A percentile compares a stretch with the other conserved stretches of the same genome.
Conservation (phyloP, 1,284 basidiomycete genomes). For the Cutaneotrichosporon dermatis region DNA sequence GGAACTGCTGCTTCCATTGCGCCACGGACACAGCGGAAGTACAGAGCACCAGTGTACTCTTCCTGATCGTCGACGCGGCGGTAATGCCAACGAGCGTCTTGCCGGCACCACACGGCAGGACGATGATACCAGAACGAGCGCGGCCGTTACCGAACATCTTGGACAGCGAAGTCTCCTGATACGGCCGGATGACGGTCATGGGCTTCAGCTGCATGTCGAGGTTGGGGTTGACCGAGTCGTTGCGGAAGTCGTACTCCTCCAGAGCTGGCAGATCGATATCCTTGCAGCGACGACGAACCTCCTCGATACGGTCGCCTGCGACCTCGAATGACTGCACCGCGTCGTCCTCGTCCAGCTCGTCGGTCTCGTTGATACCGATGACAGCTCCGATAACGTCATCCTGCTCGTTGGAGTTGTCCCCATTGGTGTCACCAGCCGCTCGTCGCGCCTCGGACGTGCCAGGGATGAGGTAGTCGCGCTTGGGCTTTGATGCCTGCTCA, state of each 20-base stretch:
- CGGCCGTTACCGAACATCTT: constrained; percentile 99
- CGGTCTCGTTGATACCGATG: constrained; percentile 77
- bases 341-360: constrained; percentile 94
- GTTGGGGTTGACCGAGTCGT: constrained; percentile 89
- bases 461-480: constrained; percentile 75
- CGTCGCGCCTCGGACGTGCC: constrained; percentile 57
- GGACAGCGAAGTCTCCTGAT: constrained; percentile 92
- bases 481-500: constrained; percentile 66
- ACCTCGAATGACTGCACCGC: constrained; percentile 94
- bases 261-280: constrained; percentile 93
- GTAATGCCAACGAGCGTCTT: constrained; percentile 99
- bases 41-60: constrained; percentile 95
- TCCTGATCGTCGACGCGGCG: constrained; percentile 98
- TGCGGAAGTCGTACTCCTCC: constrained; percentile 96
- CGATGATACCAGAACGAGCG: constrained; percentile 96
- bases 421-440: background rate
- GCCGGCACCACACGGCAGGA: constrained; percentile 95
- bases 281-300: constrained; percentile 87
- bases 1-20: constrained; percentile 96
- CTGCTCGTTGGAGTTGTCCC: constrained; percentile 13
- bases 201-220: constrained; percentile 96
- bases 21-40: constrained; percentile 95
- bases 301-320: constrained; percentile 83
- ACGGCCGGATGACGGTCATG: constrained; percentile 89
- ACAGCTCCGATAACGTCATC: constrained; percentile 64